Conservation (phyloP, 202 grass and related monocot genomes). For the Brachypodium distachyon region DNA sequence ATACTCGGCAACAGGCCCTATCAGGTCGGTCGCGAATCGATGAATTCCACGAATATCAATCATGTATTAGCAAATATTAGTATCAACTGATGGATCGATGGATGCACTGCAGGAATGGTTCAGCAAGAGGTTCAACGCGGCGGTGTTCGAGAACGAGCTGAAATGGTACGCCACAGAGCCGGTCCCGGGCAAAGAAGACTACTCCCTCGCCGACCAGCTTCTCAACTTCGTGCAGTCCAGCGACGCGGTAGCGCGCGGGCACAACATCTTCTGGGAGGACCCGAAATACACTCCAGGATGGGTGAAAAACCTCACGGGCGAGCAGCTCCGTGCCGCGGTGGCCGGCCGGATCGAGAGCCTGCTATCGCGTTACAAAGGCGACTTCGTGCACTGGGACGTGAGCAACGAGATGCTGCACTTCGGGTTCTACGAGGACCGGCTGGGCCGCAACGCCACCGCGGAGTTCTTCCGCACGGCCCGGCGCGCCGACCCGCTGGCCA, state of each 20-base stretch:
- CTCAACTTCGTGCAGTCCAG: slow-evolving; percentile 55
- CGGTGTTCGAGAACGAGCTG: slow-evolving; percentile 95
- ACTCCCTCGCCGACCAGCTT: slow-evolving; percentile 40
- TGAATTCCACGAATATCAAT: too few relatives aligned
- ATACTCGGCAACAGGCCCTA: slow-evolving; percentile 59
- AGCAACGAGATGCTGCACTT: slow-evolving; percentile 97
- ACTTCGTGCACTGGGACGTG: slow-evolving; percentile 95
- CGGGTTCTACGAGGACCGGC: slow-evolving; percentile 76
- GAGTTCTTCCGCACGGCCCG: slow-evolving; percentile 78
- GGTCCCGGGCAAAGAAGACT: slow-evolving; percentile 46
- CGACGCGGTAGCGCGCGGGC: slow-evolving; percentile 55
- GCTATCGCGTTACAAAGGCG: slow-evolving; percentile 63
- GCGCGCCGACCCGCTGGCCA: slow-evolving; percentile 70
- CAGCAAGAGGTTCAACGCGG: slow-evolving; percentile 54
- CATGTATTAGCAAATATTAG: too few relatives aligned
- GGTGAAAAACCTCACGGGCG: slow-evolving; percentile 59
- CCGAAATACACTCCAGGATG: slow-evolving; percentile 57
- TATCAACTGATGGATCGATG: background rate
- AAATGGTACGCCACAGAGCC: slow-evolving; percentile 92
- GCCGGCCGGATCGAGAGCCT: slow-evolving; percentile 51
- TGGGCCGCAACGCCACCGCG: slow-evolving; percentile 52
- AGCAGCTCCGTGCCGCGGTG: slow-evolving; percentile 49
- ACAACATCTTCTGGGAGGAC: slow-evolving; percentile 98
- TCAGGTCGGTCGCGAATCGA: slow-evolving; percentile 13
- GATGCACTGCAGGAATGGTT: slow-evolving; percentile 53